Evolutionary conservation across 1,284 basidiomycete genomes (phyloP), one percentile per base, ranked within the genome.

Genomic region (Cryptococcus floricola): DNA sequence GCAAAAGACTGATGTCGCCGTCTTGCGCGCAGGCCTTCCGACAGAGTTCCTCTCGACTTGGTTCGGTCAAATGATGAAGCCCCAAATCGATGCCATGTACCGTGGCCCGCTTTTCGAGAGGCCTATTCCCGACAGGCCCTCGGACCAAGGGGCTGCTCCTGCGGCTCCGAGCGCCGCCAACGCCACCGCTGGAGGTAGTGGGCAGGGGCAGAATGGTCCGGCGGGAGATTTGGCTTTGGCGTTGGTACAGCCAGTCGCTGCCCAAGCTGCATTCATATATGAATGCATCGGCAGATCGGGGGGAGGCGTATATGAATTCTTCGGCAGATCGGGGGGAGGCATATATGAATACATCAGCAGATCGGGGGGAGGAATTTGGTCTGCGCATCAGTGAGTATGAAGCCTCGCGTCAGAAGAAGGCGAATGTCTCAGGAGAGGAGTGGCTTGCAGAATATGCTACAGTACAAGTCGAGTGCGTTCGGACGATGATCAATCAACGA

Each of bases 41-140:
- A 82, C 84, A 10, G 91, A 95, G 65, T 94, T 96, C 73, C 82
- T 96, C 23, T 86, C 89, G 1, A 95, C 92, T 0, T 89, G 92
- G 0, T 90, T 96, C 60, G 93, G 92, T 6, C 84, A 84, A n/a
- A 84, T 87, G 3, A 80, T 95, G 41, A 83, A 87, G 1, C 91
- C 91, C 0, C 90, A 87, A 41, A 94, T 96, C 60, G 91, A 95
- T 67, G 80, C 83, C 49, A 91, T 93, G 89, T 93, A 85, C 74
- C 79, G 83, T 23, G 80, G 82, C 14, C 66, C 77, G 13, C 80
- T 80, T 6, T 70, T 77, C 2, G 75, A 69, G 48, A 67, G 79
- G 19, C 59, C 58, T 13, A 55, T 68, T 28, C 46, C 57, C 7
- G 60, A 53, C 16, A 59, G 38, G 44, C 50, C 47, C 38, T 54